A percentile compares a stretch with the other conserved stretches of the same genome.
Conservation (phyloP, 768 basidiomycete species). For the Hygrophorus pudorinus region DNA sequence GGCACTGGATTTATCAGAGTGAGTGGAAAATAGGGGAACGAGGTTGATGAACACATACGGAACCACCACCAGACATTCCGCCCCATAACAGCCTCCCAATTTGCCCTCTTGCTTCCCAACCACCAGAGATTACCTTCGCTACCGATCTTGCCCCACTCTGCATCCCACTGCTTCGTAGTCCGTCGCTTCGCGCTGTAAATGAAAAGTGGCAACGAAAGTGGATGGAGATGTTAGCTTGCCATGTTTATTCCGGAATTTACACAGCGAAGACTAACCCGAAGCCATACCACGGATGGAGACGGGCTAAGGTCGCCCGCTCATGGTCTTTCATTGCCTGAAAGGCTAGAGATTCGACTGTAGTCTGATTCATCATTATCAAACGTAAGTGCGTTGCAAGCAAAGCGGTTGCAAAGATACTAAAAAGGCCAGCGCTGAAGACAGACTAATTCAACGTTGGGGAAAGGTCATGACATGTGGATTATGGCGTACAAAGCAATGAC, state of each 20-base stretch:
- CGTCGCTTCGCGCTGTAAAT: conserved; percentile 36
- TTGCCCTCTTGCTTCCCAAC: conserved; percentile 47
- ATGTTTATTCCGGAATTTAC: background rate
- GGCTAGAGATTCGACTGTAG: conserved; percentile 73
- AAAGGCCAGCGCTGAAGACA: conserved; percentile 49
- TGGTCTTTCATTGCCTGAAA: conserved; percentile 52
- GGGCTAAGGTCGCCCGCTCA: conserved; percentile 41
- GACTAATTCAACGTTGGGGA: background rate
- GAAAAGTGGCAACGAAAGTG: background rate
- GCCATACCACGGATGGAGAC: conserved; percentile 45
- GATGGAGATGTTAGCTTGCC: background rate
- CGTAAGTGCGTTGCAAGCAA: conserved; percentile 51
- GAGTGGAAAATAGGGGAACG: conserved; percentile 1
- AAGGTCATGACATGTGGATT: background rate
- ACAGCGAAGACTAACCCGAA: conserved; percentile 32
- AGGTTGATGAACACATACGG: conserved; percentile 39
- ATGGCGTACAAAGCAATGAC: conserved; percentile 63
- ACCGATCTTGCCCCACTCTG: conserved; percentile 70
- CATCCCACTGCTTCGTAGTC: conserved; percentile 48
- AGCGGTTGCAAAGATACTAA: conserved; percentile 55
- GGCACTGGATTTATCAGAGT: conserved; percentile 33
- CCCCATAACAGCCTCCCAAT: conserved; percentile 86
- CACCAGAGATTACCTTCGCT: conserved; percentile 87
- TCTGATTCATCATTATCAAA: conserved; percentile 52
- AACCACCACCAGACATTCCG: conserved; percentile 60